Evolutionary conservation across 163 green algal species (phyloP).

Genomic region (Coccomyxa subellipsoidea): DNA sequence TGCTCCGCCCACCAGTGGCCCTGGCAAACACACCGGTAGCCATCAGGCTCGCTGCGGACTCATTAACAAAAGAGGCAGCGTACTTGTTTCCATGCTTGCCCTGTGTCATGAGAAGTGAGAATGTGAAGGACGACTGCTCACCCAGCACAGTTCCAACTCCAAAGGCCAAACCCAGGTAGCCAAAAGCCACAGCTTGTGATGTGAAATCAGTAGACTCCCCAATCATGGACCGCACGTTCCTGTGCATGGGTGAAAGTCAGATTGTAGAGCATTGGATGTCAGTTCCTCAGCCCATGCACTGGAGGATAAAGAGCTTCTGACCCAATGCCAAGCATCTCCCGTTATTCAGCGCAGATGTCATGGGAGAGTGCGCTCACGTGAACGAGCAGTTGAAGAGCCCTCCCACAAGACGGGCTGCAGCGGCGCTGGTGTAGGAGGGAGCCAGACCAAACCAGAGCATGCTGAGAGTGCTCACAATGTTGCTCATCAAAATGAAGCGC

Average conservation of each 20-base stretch:
- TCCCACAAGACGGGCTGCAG: constrained; percentile 10
- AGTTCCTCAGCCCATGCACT: no score
- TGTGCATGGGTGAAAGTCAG: neutral
- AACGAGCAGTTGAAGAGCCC: constrained; percentile 16
- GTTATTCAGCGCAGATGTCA: no score
- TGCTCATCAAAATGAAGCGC: constrained; percentile 8
- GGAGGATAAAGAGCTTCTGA: no score
- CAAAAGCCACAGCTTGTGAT: constrained; percentile 22
- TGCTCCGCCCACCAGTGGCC: constrained; percentile 18
- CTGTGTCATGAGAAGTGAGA: no score
- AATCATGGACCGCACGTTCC: constrained; percentile 43
- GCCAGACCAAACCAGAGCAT: constrained; percentile 29
- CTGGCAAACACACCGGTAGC: no score
- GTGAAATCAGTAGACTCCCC: constrained; percentile 24
- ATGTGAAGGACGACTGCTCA: no score
- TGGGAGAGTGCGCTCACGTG: neutral
- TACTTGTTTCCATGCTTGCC: no score
- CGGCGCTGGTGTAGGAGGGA: constrained; percentile 22
- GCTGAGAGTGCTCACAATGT: neutral
- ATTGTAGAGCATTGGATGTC: no score
- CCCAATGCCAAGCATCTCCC: no score
- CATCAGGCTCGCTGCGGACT: no score
- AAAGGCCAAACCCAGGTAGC: constrained; percentile 16
- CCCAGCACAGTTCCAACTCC: constrained; percentile 19
- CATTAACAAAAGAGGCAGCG: no score